A percentile compares a stretch with the other conserved stretches of the same genome.
Evolutionary conservation across 2,329 filamentous ascomycete genomes (phyloP).

Genomic region (Periconia macrospinosa): DNA sequence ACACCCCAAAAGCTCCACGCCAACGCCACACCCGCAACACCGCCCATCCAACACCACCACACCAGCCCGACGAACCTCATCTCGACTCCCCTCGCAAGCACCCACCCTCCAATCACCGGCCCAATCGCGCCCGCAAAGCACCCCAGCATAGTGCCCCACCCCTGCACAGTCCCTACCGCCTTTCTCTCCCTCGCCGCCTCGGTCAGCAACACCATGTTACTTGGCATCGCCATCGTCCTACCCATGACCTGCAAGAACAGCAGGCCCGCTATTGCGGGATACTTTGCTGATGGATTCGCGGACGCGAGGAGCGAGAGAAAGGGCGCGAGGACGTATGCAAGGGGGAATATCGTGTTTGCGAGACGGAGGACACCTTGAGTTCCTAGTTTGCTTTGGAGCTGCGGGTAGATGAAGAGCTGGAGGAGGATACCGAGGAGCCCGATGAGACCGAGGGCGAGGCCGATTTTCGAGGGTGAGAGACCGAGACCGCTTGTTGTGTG

Average conservation of each 20-base stretch:
- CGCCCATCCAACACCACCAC: slow-evolving; percentile 58
- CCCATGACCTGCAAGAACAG: slow-evolving; percentile 47
- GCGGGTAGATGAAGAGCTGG: slow-evolving; percentile 49
- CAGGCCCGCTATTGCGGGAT: slow-evolving; percentile 43
- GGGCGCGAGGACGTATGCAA: slow-evolving; percentile 46
- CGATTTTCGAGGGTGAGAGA: slow-evolving; percentile 47
- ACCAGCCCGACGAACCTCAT: slow-evolving; percentile 58
- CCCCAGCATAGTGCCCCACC: slow-evolving; percentile 59
- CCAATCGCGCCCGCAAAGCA: slow-evolving; percentile 61
- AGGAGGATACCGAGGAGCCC: slow-evolving; percentile 48
- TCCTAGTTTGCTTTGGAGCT: slow-evolving; percentile 41
- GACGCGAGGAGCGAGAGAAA: slow-evolving; percentile 43
- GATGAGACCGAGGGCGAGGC: slow-evolving; percentile 48
- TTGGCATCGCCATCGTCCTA: slow-evolving; percentile 56
- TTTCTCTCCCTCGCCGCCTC: slow-evolving; percentile 58
- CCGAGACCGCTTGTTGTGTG: slow-evolving; percentile 50
- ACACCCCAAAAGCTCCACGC: slow-evolving; percentile 59
- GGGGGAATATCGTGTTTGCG: slow-evolving; percentile 46
- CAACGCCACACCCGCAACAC: slow-evolving; percentile 47
- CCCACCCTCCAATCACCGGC: slow-evolving; percentile 58
- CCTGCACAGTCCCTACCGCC: slow-evolving; percentile 58
- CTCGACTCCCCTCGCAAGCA: slow-evolving; percentile 62
- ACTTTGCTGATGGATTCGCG: slow-evolving; percentile 34
- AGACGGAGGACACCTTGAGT: slow-evolving; percentile 42
- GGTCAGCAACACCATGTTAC: slow-evolving; percentile 61